Percentiles rank a stretch among this genome's conserved stretches.
phyloP scores from a whole-genome alignment of 2,329 filamentous ascomycete species.

The Sclerotinia spermophila region DNA sequence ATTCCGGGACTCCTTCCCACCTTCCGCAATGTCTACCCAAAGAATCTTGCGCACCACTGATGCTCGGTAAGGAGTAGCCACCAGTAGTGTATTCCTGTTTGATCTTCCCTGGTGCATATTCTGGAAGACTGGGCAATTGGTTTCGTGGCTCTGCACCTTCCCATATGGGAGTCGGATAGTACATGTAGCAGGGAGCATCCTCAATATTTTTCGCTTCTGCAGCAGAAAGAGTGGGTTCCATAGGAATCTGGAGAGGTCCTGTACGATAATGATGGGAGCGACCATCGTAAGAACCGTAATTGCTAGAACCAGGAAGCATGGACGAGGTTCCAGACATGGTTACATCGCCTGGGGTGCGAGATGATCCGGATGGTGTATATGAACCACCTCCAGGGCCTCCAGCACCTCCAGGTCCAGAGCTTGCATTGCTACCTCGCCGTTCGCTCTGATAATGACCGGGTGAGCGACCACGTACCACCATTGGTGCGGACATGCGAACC shows the following conservation, averaged over 20 bases:
- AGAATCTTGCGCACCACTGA: slow-evolving; percentile 26
- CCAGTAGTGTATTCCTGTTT: slow-evolving; percentile 32
- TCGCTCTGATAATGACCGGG: slow-evolving; percentile 60
- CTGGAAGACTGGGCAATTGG: slow-evolving; percentile 30
- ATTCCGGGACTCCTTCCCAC: slow-evolving; percentile 34
- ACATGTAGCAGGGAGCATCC: slow-evolving; percentile 33
- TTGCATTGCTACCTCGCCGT: slow-evolving; percentile 48
- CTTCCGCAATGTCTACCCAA: slow-evolving; percentile 34
- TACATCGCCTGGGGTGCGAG: slow-evolving; percentile 32
- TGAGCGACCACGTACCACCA: slow-evolving; percentile 64
- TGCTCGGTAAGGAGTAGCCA: slow-evolving; percentile 31
- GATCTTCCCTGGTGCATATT: slow-evolving; percentile 30
- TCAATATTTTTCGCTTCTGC: slow-evolving; percentile 36
- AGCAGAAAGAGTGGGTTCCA: slow-evolving; percentile 34
- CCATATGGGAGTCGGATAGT: slow-evolving; percentile 35
- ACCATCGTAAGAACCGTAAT: slow-evolving; percentile 32
- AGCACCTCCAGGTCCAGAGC: slow-evolving; percentile 52
- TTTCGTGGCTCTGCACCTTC: slow-evolving; percentile 33
- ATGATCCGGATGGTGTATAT: slow-evolving; percentile 30
- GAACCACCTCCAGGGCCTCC: slow-evolving; percentile 32
- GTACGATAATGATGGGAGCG: slow-evolving; percentile 33
- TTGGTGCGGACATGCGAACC: slow-evolving; percentile 54
- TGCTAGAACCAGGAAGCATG: slow-evolving; percentile 30
- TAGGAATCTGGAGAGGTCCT: slow-evolving; percentile 31
- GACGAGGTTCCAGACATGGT: slow-evolving; percentile 32